Percentiles rank a stretch among this genome's conserved stretches.
Conservation (phyloP, 2,329 filamentous ascomycete genomes). For the Alternaria gansuensis region DNA sequence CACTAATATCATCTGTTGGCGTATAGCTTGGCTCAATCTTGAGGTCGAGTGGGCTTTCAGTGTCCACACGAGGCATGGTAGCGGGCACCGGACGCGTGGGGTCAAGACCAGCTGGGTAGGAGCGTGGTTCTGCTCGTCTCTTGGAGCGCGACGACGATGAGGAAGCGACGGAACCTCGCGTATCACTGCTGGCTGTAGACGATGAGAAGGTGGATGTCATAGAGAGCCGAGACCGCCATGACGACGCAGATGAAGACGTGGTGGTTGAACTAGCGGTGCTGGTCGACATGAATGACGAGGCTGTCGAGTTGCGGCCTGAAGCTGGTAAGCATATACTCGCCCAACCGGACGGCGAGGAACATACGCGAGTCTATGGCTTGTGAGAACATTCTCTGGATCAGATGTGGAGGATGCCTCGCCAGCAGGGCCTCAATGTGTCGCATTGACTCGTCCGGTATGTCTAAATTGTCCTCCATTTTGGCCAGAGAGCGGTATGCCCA, state of each 20-base stretch:
- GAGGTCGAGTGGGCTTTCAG: conserved; percentile 43
- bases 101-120: conserved; percentile 47
- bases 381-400: conserved; percentile 51
- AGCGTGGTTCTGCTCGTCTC: conserved; percentile 46
- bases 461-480: conserved; percentile 48
- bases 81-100: conserved; percentile 46
- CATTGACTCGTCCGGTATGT: conserved; percentile 52
- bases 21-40: conserved; percentile 44
- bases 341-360: conserved; percentile 18
- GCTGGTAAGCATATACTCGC: conserved; percentile 31
- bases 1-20: conserved; percentile 46
- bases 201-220: conserved; percentile 47
- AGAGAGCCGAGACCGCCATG: conserved; percentile 48
- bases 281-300: conserved; percentile 47
- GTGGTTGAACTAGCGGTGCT: conserved; percentile 42
- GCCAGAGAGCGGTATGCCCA: conserved; percentile 26
- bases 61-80: conserved; percentile 44
- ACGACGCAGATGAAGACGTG: conserved; percentile 44
- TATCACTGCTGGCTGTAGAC: conserved; percentile 42
- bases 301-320: conserved; percentile 47
- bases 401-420: conserved; percentile 47
- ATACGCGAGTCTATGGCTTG: conserved; percentile 50
- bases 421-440: conserved; percentile 51
- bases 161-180: conserved; percentile 43
- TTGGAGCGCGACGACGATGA: conserved; percentile 45